Base-by-base conservation (phyloP, 768 basidiomycete genomes). In the Lyophyllum decastes region DNA sequence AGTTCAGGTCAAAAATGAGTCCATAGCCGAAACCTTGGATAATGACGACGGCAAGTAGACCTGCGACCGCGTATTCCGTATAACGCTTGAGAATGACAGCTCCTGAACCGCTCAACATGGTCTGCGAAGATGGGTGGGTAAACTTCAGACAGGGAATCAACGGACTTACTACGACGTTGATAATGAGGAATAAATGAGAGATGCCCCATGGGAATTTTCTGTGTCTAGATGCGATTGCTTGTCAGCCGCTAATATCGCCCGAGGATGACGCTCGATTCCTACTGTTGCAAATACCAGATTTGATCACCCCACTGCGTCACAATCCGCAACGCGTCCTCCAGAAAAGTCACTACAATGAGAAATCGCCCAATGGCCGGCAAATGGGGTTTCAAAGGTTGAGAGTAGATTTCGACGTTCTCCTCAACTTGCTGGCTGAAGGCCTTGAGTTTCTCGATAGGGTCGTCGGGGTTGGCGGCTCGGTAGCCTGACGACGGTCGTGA, bases 21-120 rank as follows among this genome's bases (percentile, higher is more conserved):
- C 97, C 97, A 68, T 99, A 99, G 64, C 97, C 97, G 65, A 99
- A 91, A 45, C 96, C 96, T 76, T 99, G 97, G 45, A 95, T 86
- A 65, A 98, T 75, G 55, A 99, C 95, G 49, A 98, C 97, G 49
- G 78, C 81, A 53, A 98, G 82, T 46, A 99, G 89, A 64, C 94
- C 95, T 46, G 87, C 86, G 62, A 96, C 92, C 14, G 95, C 89
- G 70, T 85, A 88, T 78, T 96, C 94, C 0, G 94, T 90, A 76
- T 89, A 84, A 53, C 87, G 85, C 73, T 94, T 95, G 58, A 84
- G 78, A 68, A 99, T 94, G 67, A 98, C 85, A 19, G 92, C 87
- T 22, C 83, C 81, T 22, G 97, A 97, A 55, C 85, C 94, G 57
- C 77, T 75, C 49, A 94, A 73, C 97, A 99, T 99, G 55, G 87